Base-by-base conservation (phyloP, 1,139 yeast genomes). In the Hyphopichia wangnamkhiaoensis region DNA sequence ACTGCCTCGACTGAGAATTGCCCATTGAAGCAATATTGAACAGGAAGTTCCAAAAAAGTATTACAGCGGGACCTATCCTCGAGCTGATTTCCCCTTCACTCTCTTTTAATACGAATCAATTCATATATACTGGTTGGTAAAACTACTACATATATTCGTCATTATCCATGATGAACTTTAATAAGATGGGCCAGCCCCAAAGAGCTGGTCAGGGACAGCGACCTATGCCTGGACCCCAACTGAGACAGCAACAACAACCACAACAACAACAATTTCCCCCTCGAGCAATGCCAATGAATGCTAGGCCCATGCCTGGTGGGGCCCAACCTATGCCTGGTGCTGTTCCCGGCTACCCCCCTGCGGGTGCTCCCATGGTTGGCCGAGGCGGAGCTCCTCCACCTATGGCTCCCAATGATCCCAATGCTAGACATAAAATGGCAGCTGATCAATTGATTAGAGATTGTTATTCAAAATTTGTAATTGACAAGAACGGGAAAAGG, bases 381-480 rank as follows among this genome's bases (percentile, higher is more conserved):
- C 9, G 28, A 5, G 3, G 5, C 15, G 25, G 25, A 5, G 34
- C 28, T 7, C 19, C 18, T 8, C 34, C 34, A 3, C 35, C 35
- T 5, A 4, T 13, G 7, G 13, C 13, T n/a, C 27, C 29, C 10
- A 35, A 29, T 21, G 45, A 43, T 25, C 38, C 40, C 17, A 35
- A 35, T 18, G 49, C 45, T 19, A 53, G 47, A 33, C 46, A 59
- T 37, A 43, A 49, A 33, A 32, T 40, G 29, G 44, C 50, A 1
- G 52, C 65, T 2, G 73, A 68, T 38, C 70, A 69, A 44, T 53
- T 72, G 36, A 59, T 61, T 18, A 56, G 59, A n/a, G 76, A 71
- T 43, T 71, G 76, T 47, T 71, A 71, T 47, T 64, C 68, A 19
- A 70, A 69, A 39, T 49, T 49, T 30, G 49, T 62, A 18, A 47